Conservation (phyloP, 768 basidiomycete genomes). For the Imleria badia region DNA sequence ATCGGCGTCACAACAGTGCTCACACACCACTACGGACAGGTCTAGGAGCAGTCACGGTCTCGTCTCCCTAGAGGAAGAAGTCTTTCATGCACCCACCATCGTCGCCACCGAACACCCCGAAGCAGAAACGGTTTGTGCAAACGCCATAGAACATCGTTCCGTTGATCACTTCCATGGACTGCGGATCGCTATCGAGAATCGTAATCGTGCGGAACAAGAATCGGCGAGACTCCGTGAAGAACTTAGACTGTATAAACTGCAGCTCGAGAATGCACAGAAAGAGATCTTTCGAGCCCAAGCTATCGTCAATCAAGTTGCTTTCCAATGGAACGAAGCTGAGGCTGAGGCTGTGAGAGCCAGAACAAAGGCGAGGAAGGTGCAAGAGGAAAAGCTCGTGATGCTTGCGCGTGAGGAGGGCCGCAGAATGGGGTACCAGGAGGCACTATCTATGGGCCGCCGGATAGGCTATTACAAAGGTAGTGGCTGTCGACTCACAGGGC, state of each 20-base stretch:
- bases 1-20: conserved; percentile 26
- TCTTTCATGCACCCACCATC: conserved; percentile 26
- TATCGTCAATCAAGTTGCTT: conserved; percentile 42
- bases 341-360: conserved; percentile 44
- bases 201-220: conserved; percentile 40
- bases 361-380: conserved; percentile 41
- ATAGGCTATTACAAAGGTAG: conserved; percentile 32
- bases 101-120: conserved; percentile 36
- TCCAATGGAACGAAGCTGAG: conserved; percentile 45
- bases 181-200: conserved; percentile 40
- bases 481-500: conserved; percentile 5
- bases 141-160: conserved; percentile 44
- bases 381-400: conserved; percentile 41
- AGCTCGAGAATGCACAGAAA: conserved; percentile 44
- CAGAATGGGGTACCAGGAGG: conserved; percentile 41
- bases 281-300: conserved; percentile 45
- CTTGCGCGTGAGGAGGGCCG: conserved; percentile 46
- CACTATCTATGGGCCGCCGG: conserved; percentile 34
- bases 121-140: conserved; percentile 41
- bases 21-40: conserved; percentile 25
- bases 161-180: conserved; percentile 45
- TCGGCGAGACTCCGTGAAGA: conserved; percentile 39
- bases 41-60: conserved; percentile 30
- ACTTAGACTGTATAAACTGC: conserved; percentile 44
- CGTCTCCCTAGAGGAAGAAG: conserved; percentile 30